These are phyloP conservation scores for Zea luxurians DNA, from an alignment of 176 grass and related monocot species.

Conservation along the genomic window DNA sequence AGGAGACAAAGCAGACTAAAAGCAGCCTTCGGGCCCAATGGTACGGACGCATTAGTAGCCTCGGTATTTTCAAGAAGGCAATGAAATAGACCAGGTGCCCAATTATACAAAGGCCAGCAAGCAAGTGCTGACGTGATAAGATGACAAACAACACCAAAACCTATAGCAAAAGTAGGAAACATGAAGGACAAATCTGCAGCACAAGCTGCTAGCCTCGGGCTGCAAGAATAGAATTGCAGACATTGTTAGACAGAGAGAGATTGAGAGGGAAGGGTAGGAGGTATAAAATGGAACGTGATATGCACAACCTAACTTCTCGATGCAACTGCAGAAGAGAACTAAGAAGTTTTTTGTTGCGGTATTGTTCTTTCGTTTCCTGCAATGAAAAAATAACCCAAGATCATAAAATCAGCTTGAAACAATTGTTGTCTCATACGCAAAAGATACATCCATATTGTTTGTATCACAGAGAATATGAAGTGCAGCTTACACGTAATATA, in stretches of 20 bases:
- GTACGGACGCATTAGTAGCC: constrained; percentile 57
- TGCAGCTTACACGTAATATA: constrained; percentile 71
- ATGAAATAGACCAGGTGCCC: constrained; percentile 90
- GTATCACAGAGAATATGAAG: constrained; percentile 22
- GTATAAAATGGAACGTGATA: constrained; percentile 35
- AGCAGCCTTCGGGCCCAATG: constrained; percentile 87
- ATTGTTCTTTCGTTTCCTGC: constrained; percentile 85
- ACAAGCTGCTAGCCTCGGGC: constrained; percentile 86
- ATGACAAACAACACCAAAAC: constrained; percentile 87
- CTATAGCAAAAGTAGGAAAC: constrained; percentile 66
- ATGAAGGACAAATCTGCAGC: constrained; percentile 85
- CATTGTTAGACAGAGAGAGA: constrained; percentile 21
- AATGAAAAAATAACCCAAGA: constrained; percentile 35
- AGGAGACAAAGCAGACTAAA: constrained; percentile 92
- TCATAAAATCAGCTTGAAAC: neutral
- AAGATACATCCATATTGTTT: constrained; percentile 16
- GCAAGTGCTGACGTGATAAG: constrained; percentile 90
- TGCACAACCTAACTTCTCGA: constrained; percentile 81
- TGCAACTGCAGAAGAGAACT: constrained; percentile 84
- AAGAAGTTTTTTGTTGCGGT: constrained; percentile 96
- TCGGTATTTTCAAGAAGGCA: constrained; percentile 84
- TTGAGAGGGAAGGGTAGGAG: neutral
- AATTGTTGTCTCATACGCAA: constrained; percentile 18
- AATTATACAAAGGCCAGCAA: constrained; percentile 91
- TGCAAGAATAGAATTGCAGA: constrained; percentile 39